These are phyloP conservation scores for Hordeum marinum DNA, from an alignment of 176 grass and related monocot species.

Conservation along the genomic window DNA sequence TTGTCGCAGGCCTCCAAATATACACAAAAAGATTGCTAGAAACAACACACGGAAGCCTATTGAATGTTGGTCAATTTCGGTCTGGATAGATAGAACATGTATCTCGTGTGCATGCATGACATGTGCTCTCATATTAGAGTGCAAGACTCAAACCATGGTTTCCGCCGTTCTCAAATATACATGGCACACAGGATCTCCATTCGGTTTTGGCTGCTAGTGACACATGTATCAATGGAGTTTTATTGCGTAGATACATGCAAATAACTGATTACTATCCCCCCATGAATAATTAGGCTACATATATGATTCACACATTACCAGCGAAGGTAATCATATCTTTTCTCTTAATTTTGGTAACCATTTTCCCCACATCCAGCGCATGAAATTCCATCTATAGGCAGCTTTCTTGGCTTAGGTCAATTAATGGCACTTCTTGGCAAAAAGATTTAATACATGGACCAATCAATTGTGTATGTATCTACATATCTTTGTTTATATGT, in stretches of 20 bases:
- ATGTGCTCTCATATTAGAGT: background rate
- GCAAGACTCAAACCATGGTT: background rate
- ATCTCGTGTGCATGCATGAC: background rate
- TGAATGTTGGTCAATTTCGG: background rate
- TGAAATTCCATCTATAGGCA: background rate
- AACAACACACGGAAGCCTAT: background rate
- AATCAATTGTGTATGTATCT: background rate
- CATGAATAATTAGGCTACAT: background rate
- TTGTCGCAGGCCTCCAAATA: background rate
- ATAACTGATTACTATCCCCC: background rate
- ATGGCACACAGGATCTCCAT: background rate
- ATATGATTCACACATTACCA: background rate
- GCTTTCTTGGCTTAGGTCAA: background rate
- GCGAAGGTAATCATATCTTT: background rate
- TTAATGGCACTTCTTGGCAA: background rate
- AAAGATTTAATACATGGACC: background rate
- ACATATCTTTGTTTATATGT: no score
- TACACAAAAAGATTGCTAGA: background rate
- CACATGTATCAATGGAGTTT: background rate
- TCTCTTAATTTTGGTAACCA: background rate
- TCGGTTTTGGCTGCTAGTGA: background rate
- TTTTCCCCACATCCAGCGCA: background rate
- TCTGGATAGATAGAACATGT: background rate
- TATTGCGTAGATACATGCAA: background rate
- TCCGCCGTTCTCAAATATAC: background rate